A percentile compares a stretch with the other conserved stretches of the same genome.
phyloP scores from a whole-genome alignment of 139 green algal species.

The Chlorella sorokiniana region DNA sequence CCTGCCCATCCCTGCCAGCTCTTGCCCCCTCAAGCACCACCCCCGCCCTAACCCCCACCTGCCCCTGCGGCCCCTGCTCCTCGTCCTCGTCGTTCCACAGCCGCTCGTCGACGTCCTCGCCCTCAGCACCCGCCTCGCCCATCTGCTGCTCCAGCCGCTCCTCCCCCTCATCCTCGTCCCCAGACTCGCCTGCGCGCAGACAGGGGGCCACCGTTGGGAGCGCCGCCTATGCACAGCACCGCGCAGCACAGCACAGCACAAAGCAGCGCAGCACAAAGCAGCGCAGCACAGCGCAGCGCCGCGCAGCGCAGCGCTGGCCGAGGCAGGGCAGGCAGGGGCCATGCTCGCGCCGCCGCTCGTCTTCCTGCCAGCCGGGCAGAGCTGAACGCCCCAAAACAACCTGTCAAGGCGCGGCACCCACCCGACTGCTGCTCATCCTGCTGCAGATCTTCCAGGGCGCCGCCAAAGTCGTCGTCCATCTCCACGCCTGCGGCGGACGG shows the following conservation, averaged over 20 bases:
- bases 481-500: constrained; percentile 75
- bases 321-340: no score
- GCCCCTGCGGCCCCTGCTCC: constrained; percentile 34
- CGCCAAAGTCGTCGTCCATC: constrained; percentile 98
- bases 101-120: constrained; percentile 90
- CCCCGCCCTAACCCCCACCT: not conserved
- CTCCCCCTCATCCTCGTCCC: constrained; percentile 68
- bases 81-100: constrained; percentile 85
- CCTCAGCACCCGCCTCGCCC: constrained; percentile 72
- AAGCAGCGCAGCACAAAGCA: no score
- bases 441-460: constrained; percentile 74
- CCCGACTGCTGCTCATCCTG: constrained; percentile 49
- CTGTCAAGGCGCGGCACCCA: constrained; percentile 13
- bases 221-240: no score
- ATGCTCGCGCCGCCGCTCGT: no score
- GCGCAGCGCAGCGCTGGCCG: no score
- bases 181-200: constrained; percentile 58
- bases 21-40: not conserved
- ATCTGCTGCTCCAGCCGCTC: constrained; percentile 75
- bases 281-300: no score
- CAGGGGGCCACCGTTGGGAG: not conserved
- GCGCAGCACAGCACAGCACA: no score
- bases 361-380: not conserved
- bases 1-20: not conserved
- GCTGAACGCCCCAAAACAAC: not conserved